Percentiles rank a stretch among this genome's conserved stretches.
Evolutionary conservation across 257 asterid species (phyloP).

Genomic region (Solanum chmielewskii): DNA sequence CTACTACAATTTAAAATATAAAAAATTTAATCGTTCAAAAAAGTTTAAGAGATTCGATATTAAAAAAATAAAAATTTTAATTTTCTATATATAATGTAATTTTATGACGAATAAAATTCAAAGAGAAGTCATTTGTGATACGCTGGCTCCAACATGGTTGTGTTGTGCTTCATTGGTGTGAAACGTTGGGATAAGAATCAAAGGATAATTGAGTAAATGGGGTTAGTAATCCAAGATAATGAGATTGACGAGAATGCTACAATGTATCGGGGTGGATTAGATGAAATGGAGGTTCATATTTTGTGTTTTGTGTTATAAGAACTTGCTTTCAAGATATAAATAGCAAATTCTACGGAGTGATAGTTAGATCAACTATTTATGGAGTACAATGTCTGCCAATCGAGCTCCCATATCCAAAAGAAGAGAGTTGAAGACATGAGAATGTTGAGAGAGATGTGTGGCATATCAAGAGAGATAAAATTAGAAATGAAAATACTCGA

Average conservation of each 20-base stretch:
- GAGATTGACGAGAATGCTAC: neutral
- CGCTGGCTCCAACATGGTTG: neutral
- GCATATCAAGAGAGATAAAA: neutral
- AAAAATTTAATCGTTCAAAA: neutral
- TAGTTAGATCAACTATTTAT: neutral
- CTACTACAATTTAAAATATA: neutral
- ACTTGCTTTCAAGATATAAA: neutral
- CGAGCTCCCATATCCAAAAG: neutral
- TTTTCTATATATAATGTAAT: neutral
- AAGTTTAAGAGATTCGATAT: neutral
- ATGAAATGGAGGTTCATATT: neutral
- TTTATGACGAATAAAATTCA: neutral
- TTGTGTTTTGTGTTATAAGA: neutral
- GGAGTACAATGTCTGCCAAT: accelerated
- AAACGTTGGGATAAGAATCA: neutral
- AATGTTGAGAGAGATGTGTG: no score
- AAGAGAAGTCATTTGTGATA: neutral
- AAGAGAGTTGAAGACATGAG: neutral
- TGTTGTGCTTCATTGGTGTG: neutral
- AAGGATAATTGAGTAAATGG: neutral
- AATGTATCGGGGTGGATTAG: neutral
- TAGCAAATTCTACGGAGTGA: neutral
- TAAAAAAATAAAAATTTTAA: neutral
- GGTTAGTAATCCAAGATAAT: neutral
- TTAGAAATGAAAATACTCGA: neutral